Base-by-base conservation (phyloP, 148 eudicot species). In the Tetragonia tetragonoides region DNA sequence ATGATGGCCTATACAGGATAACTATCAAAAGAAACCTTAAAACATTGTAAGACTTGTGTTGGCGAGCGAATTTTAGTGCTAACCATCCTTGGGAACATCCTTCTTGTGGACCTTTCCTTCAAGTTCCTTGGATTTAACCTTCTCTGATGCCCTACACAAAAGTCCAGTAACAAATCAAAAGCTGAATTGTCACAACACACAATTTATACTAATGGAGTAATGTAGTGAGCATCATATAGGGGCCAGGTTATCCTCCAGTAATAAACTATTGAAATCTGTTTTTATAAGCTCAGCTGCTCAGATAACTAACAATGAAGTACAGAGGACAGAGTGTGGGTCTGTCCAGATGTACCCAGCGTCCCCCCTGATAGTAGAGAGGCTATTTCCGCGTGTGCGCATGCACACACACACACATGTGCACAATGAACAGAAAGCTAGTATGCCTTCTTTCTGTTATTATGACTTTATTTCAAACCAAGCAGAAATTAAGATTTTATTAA, bases 51-150 rank as follows among this genome's bases (percentile, higher is more conserved):
- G 62, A 59, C n/a, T 66, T 57, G 42, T 61, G 24, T 21, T 66
- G 11, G 49, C 69, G 59, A 53, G 11, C 56, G 23, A 41, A 49
- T 65, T 28, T 9, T 75, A 70, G 67, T 75, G 66, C 71, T 81
- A 63, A 68, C 81, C 79, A 53, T 81, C 84, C 72, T 81, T 84
- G 54, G 81, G 81, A 46, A 37, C 68, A 37, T 78, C 84, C 80
- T 84, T 81, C 67, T 66, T 69, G 40, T 74, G 77, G 42, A 66
- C 51, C 68, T 73, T 80, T 59, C 80, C 75, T 57, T 68, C 83
- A 41, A 82, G 53, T 74, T 85, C 83, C 76, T 85, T 81, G 8
- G 82, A 70, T 73, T 85, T 81, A 63, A 67, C 84, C 65, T 84
- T 81, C 74, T 84, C 84, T 56, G 62, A 81, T 11, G 76, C 75